Conservation (phyloP, 495 filamentous ascomycete species). For the Aspergillus cristatus region DNA sequence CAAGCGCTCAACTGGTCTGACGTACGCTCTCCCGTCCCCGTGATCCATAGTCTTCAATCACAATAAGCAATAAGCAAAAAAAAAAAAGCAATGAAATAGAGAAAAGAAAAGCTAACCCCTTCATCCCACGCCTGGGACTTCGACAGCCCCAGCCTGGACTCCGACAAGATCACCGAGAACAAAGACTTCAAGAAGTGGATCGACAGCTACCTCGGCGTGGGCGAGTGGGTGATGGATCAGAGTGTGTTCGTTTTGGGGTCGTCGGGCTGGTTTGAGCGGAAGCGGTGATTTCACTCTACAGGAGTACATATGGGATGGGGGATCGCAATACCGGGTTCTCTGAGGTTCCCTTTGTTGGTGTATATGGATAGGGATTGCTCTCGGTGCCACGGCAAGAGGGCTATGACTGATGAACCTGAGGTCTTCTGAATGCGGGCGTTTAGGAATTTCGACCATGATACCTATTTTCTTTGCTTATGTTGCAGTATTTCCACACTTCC, state of each 20-base stretch:
- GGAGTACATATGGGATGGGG: no score
- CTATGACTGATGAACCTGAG: no score
- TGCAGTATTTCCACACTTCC: no score
- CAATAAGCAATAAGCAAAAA: no score
- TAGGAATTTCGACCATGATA: no score
- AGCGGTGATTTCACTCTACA: constrained; percentile 44
- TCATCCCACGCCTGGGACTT: constrained; percentile 26
- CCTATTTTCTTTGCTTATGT: no score
- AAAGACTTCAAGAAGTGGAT: constrained; percentile 84
- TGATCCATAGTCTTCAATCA: neutral
- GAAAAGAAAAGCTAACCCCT: constrained; percentile 23
- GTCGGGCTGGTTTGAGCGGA: constrained; percentile 82
- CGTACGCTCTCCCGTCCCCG: constrained; percentile 42
- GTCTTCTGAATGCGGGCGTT: no score
- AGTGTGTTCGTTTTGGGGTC: constrained; percentile 83
- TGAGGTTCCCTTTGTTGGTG: neutral
- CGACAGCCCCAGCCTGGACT: constrained; percentile 72
- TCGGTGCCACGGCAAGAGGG: no score
- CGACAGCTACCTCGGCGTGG: constrained; percentile 88
- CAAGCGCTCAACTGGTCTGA: constrained; percentile 90
- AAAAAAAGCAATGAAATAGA: no score
- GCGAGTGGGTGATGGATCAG: constrained; percentile 97
- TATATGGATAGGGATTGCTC: no score
- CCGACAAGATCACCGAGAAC: constrained; percentile 75
- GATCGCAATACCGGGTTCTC: no score